Evolutionary conservation across 1,139 yeast genomes (phyloP).

Genomic region (Scheffersomyces lignicola): DNA sequence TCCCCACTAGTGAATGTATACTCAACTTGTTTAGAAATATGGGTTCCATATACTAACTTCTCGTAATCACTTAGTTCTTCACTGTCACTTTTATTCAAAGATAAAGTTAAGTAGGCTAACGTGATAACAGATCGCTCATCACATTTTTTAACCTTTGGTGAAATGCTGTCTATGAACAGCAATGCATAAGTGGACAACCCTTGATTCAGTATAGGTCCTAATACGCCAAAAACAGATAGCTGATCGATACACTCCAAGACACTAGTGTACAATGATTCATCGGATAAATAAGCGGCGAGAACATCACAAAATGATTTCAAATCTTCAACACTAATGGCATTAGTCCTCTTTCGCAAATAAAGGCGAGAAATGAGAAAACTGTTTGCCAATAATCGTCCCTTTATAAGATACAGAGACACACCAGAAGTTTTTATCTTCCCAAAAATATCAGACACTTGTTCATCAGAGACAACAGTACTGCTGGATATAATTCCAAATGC

Average conservation of each 20-base stretch:
- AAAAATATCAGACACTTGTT: slow-evolving; percentile 12
- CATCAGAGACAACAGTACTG: slow-evolving; percentile 28
- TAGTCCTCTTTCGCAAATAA: slow-evolving; percentile 35
- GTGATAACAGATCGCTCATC: slow-evolving; percentile 63
- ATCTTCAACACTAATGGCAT: slow-evolving; percentile 15
- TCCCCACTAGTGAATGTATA: slow-evolving; percentile 81
- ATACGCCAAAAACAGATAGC: slow-evolving; percentile 58
- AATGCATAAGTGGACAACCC: slow-evolving; percentile 16
- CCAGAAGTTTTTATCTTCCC: slow-evolving; percentile 12
- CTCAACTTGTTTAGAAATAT: slow-evolving; percentile 70
- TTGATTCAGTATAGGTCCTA: slow-evolving; percentile 32
- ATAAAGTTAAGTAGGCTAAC: slow-evolving; percentile 54
- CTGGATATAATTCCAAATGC: slow-evolving; percentile 59
- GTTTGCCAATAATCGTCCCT: slow-evolving; percentile 34
- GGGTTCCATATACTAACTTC: slow-evolving; percentile 52
- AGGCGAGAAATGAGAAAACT: slow-evolving; percentile 57
- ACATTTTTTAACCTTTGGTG: slow-evolving; percentile 49
- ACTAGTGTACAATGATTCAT: slow-evolving; percentile 23
- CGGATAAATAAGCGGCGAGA: slow-evolving; percentile 11
- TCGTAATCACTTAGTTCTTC: slow-evolving; percentile 15
- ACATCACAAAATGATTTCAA: slow-evolving; percentile 16
- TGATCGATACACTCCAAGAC: slow-evolving; percentile 54
- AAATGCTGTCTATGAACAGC: slow-evolving; percentile 31
- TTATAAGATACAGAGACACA: slow-evolving; percentile 16
- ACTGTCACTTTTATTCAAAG: slow-evolving; percentile 3